These are phyloP conservation scores for Hortiboletus campestris DNA, from an alignment of 768 basidiomycete species.

Conservation along the genomic window DNA sequence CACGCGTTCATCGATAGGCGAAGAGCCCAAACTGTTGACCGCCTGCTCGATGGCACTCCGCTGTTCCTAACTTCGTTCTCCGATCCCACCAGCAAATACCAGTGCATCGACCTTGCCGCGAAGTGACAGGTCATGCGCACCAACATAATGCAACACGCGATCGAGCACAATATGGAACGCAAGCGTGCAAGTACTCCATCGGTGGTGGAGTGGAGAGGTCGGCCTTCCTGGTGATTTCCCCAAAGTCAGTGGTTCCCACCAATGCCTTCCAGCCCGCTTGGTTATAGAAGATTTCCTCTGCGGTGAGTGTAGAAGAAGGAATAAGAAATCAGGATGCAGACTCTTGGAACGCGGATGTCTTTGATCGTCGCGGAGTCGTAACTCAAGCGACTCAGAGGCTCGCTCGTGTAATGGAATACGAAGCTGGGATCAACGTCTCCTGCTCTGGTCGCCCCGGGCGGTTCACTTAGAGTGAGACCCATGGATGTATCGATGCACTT, in stretches of 20 bases:
- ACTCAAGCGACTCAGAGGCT: constrained; percentile 46
- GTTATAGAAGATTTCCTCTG: constrained; percentile 68
- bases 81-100: constrained; percentile 87
- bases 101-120: constrained; percentile 68
- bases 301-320: neutral
- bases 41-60: constrained; percentile 54
- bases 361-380: constrained; percentile 47
- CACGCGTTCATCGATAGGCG: constrained; percentile 44
- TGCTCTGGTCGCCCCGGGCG: constrained; percentile 86
- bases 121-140: constrained; percentile 74
- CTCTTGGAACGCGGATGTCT: constrained; percentile 54
- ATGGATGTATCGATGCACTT: constrained; percentile 83
- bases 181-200: constrained; percentile 44
- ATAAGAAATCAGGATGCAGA: constrained; percentile 11
- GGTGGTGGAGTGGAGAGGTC: constrained; percentile 22
- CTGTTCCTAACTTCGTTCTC: constrained; percentile 67
- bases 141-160: constrained; percentile 68
- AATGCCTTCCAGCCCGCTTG: constrained; percentile 77
- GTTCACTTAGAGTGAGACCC: constrained; percentile 89
- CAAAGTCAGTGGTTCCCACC: constrained; percentile 82
- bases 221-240: constrained; percentile 53
- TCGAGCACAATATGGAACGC: constrained; percentile 83
- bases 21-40: constrained; percentile 62
- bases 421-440: constrained; percentile 83
- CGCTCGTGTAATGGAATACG: constrained; percentile 76